Base-by-base conservation (phyloP, 139 green algal genomes). In the Micromonas commoda region DNA sequence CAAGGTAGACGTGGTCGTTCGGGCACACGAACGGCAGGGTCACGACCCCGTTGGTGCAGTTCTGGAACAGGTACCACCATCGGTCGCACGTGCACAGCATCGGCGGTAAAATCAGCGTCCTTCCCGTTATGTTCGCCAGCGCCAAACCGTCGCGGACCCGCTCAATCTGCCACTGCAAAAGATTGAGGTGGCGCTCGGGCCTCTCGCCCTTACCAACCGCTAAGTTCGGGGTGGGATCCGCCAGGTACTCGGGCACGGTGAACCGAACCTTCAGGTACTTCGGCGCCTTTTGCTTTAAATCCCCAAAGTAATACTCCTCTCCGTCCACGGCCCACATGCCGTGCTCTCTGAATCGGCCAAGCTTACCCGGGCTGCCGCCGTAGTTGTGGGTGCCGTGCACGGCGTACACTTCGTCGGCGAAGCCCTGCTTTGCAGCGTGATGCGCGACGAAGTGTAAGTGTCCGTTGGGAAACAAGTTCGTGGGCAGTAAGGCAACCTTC, bases 311-410 rank as follows among this genome's bases (percentile, higher is more conserved):
- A 71, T 45, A 71, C 16, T 31, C 24, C 24, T n/a, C 23, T 71
- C 35, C 53, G 34, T 73, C 33, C 23, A 31, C 31, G 2, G 28
- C 66, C 9, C 19, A 51, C 31, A 73, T n/a, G 1, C 66, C 66
- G 32, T 16, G 6, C 28, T 73, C 66, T 20, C 66, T 33, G 53
- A 73, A 73, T 16, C 66, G 28, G 34, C 66, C 52, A 26, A 73
- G 52, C 28, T 73, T 73, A 54, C 66, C 66, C 20, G 32, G 23
- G 9, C n/a, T 28, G n/a, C 66, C 66, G 2, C 33, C 31, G 66
- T 73, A 73, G 1, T 60, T 35, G 66, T 54, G 53, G 1, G 66
- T 73, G 66, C 53, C 53, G 66, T 73, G 66, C n/a, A 73, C 66
- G 29, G 34, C 66, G 29, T 38, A 73, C 1, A n/a, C 24, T 31